Conservation (phyloP, 2,329 filamentous ascomycete genomes). For the Lasiodiplodia gonubiensis region DNA sequence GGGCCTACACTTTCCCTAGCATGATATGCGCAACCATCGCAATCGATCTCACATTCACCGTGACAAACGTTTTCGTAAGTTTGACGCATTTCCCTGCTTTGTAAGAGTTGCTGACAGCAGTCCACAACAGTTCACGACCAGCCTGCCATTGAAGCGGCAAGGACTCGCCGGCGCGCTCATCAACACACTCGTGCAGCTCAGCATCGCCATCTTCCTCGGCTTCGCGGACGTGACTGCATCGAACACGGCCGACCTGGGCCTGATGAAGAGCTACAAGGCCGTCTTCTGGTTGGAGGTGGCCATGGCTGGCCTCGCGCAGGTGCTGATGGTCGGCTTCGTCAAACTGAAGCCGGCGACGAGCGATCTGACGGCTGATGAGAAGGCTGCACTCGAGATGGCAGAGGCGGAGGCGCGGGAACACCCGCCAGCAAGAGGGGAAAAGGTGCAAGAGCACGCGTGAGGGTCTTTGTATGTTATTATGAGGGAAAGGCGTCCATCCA, state of each 20-base stretch:
- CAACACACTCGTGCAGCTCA: conserved; percentile 73
- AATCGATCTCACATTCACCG: conserved; percentile 76
- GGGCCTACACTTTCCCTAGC: conserved; percentile 74
- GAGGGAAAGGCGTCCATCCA: not conserved
- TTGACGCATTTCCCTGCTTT: not conserved
- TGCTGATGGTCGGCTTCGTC: conserved; percentile 29
- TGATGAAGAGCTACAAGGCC: conserved; percentile 63
- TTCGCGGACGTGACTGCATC: conserved; percentile 68
- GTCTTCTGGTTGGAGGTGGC: conserved; percentile 71
- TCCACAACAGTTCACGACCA: conserved; percentile 63
- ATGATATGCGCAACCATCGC: conserved; percentile 74
- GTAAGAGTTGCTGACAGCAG: not conserved
- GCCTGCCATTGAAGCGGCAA: conserved; percentile 69
- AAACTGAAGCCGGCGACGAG: conserved; percentile 29
- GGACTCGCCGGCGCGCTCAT: conserved; percentile 74
- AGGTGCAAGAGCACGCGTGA: not conserved
- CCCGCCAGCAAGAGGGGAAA: not conserved
- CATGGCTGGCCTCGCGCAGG: conserved; percentile 29
- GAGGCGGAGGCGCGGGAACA: not conserved
- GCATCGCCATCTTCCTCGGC: conserved; percentile 73
- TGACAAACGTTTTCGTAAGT: conserved; percentile 69
- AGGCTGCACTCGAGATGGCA: conserved; percentile 15
- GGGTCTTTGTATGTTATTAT: not conserved
- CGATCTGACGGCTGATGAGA: conserved; percentile 30
- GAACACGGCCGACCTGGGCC: conserved; percentile 52